Base-by-base conservation (phyloP, 306 rosid species). In the Oemleria cerasiformis region DNA sequence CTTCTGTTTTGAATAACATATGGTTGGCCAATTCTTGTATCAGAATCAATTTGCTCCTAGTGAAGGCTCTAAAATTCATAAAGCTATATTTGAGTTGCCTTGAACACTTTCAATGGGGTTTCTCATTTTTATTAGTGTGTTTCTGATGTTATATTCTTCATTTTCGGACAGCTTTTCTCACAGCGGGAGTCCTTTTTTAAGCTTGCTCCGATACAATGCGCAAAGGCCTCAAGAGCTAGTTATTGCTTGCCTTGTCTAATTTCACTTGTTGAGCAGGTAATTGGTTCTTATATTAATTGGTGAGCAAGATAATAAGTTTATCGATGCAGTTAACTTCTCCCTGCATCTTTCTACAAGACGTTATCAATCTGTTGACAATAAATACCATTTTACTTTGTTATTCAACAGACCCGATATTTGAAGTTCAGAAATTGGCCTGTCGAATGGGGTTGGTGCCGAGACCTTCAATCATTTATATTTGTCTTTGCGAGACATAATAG, bases 381-480 rank as follows among this genome's bases (percentile, higher is more conserved):
- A 30, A 34, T 47, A 57, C 44, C 44, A 23, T 17, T 41, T 65
- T 15, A 75, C 12, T 34, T 41, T 49, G 0, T 63, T 71, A 54
- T 77, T 66, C 58, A 63, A 65, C 88, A 93, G 98, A 63, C 92
- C 20, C 77, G 89, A 13, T 84, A 84, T 82, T 84, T 93, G 75
- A 86, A 80, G 75, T 89, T 93, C 77, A 85, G 88, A 13, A 84
- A 82, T 42, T 90, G 92, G 97, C 98, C 96, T 39, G 97, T 74
- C 38, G 97, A 90, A 80, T 90, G 98, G 98, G 98, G 98, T 64
- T 93, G 98, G 98, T 90, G 98, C 78, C 88, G 94, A 49, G 98
- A 90, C 72, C 92, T 93, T 30, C 98, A 90, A 39, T 88, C 98
- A 17, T 93, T 93, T 77, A 86, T 93, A 80, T 93, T 93, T 80